Evolutionary conservation across 169 alveolate genomes (phyloP).

Genomic region (Toxoplasma gondii): DNA sequence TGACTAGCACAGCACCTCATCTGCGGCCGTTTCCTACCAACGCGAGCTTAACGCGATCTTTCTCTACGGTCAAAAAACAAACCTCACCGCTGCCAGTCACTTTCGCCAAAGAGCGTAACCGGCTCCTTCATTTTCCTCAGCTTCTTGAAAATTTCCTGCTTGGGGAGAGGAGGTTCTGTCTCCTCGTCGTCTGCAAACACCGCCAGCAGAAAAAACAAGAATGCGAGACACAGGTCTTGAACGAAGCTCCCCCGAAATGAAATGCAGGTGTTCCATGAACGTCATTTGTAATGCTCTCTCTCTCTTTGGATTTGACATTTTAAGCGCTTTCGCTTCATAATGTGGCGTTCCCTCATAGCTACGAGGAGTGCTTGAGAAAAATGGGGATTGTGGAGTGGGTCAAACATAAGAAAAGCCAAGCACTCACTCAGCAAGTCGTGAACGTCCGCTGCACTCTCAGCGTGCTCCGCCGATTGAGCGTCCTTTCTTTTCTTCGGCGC

Average conservation of each 20-base stretch:
- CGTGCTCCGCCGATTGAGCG: not conserved
- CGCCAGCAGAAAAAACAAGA: not conserved
- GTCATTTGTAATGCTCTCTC: too few species aligned
- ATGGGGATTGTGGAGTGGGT: too few species aligned
- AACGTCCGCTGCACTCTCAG: not conserved
- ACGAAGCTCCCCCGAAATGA: too few species aligned
- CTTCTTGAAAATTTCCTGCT: constrained; percentile 72
- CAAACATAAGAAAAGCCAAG: not conserved
- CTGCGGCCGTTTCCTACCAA: too few species aligned
- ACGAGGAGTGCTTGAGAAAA: too few species aligned
- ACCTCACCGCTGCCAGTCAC: constrained; percentile 79
- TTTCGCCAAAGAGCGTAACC: constrained; percentile 85
- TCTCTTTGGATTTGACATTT: too few species aligned
- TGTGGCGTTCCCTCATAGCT: too few species aligned
- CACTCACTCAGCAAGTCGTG: not conserved
- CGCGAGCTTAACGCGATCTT: too few species aligned
- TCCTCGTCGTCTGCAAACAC: constrained; percentile 8
- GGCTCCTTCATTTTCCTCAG: constrained; percentile 83
- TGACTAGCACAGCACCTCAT: too few species aligned
- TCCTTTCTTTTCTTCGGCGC: not conserved
- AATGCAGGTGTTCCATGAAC: too few species aligned
- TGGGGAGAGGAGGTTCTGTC: constrained; percentile 22
- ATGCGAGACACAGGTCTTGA: not conserved
- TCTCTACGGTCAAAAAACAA: too few species aligned
- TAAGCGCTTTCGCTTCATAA: too few species aligned